Conservation (phyloP, 176 grass and related monocot genomes). For the Oryza meridionalis region DNA sequence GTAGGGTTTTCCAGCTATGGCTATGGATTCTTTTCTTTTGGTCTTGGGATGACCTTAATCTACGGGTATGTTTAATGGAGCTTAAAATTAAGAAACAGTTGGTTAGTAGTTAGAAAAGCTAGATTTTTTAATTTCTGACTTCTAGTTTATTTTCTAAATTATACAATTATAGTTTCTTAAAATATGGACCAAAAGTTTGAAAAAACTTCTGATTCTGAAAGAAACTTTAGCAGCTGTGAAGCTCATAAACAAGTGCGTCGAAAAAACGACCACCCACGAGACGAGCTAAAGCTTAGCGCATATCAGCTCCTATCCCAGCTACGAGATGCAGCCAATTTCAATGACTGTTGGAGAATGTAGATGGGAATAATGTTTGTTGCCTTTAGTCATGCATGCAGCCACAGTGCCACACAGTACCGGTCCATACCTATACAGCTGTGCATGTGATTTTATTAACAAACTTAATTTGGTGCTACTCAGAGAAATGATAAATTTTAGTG, state of each 20-base stretch:
- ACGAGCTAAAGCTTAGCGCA: neutral
- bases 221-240: no score
- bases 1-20: neutral
- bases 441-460: neutral
- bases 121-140: no score
- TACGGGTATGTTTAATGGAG: no score
- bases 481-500: neutral
- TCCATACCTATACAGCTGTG: neutral
- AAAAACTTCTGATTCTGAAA: no score
- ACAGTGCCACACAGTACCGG: neutral
- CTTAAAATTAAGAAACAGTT: no score
- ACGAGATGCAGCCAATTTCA: no score
- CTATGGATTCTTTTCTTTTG: neutral
- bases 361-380: neutral
- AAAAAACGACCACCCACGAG: slow-evolving; percentile 27
- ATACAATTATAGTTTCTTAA: no score
- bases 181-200: no score
- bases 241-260: neutral
- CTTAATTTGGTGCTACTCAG: neutral
- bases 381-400: neutral
- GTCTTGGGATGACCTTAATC: neutral
- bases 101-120: no score
- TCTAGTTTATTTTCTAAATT: no score
- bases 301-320: no score
- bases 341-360: no score